phyloP scores from a whole-genome alignment of 441 rosid genomes.

The Populus trichocarpa region DNA sequence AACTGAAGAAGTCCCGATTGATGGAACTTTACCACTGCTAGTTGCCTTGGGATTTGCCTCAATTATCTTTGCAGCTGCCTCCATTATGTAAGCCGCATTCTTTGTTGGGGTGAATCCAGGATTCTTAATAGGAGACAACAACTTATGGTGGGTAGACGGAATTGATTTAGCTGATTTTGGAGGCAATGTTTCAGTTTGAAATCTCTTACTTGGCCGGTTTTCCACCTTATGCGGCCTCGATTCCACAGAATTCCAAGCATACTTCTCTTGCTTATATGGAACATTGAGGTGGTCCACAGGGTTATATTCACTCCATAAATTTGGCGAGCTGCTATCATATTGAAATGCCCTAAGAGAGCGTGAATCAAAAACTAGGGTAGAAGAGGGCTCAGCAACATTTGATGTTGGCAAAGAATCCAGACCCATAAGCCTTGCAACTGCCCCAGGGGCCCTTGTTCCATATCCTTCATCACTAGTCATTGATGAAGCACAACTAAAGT shows the following conservation, averaged over 20 bases:
- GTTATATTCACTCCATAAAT: slow-evolving; percentile 39
- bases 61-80: slow-evolving; percentile 77
- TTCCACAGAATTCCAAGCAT: slow-evolving; percentile 40
- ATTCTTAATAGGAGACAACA: slow-evolving; percentile 70
- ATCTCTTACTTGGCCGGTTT: slow-evolving; percentile 58
- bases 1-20: slow-evolving; percentile 50
- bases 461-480: slow-evolving; percentile 63
- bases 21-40: slow-evolving; percentile 34
- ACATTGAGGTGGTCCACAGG: slow-evolving; percentile 29
- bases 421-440: slow-evolving; percentile 97
- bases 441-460: slow-evolving; percentile 70
- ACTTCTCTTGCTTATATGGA: slow-evolving; percentile 35
- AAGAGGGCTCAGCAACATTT: slow-evolving; percentile 37
- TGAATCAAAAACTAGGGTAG: slow-evolving; percentile 33
- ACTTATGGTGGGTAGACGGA: slow-evolving; percentile 62
- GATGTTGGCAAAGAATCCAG: slow-evolving; percentile 69
- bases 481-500: slow-evolving; percentile 55
- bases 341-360: slow-evolving; percentile 33
- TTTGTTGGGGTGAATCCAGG: slow-evolving; percentile 54
- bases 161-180: slow-evolving; percentile 79
- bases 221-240: slow-evolving; percentile 42
- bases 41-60: slow-evolving; percentile 51
- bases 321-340: slow-evolving; percentile 26
- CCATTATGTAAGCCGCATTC: slow-evolving; percentile 61
- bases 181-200: slow-evolving; percentile 73